Evolutionary conservation across 164 flowering plant species (phyloP), one percentile per base, ranked within the genome.

Genomic region (Macadamia tetraphylla): DNA sequence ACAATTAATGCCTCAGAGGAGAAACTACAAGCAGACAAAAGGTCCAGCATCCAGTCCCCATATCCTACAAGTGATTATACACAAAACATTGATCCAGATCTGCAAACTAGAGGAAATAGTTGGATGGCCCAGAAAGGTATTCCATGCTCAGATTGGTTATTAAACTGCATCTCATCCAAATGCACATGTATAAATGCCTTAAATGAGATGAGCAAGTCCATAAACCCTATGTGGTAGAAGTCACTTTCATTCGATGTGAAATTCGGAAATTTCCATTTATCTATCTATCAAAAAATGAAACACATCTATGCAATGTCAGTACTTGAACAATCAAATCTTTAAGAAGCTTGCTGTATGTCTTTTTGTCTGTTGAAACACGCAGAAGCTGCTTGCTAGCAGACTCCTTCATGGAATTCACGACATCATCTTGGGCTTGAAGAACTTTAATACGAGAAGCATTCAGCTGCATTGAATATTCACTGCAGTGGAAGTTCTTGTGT

Each of bases 381-480:
- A 82, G 71, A 35, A 89, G 83, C 66, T 85, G 87, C 77, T 81
- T 86, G 12, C 67, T 30, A 6, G 89, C 87, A 44, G 88, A 43
- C 7, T 84, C 96, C 72, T 84, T 89, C 86, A 89, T 82, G 61
- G 78, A 48, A 58, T 73, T 85, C 56, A 87, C 90, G 18, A 84
- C 62, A 71, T 87, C 87, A 73, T 89, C 94, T 69, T 89, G 91
- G 3, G 87, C 91, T 75, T 85, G 90, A 60, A 87, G 83, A 73
- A 81, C 80, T 68, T 85, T 83, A 64, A 88, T 79, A 2, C 94
- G 84, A 1, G 88, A 81, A 18, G 89, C 88, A 79, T 89, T 89
- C 73, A 87, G 79, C 81, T 85, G 94, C 86, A 78, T 86, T 3
- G 94, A 89, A 73, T 89, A 87, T 71, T 89, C 94, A 66, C 91